Evolutionary conservation across 305 asterid species (phyloP), one percentile per base, ranked within the genome.

Genomic region (Vinca major): DNA sequence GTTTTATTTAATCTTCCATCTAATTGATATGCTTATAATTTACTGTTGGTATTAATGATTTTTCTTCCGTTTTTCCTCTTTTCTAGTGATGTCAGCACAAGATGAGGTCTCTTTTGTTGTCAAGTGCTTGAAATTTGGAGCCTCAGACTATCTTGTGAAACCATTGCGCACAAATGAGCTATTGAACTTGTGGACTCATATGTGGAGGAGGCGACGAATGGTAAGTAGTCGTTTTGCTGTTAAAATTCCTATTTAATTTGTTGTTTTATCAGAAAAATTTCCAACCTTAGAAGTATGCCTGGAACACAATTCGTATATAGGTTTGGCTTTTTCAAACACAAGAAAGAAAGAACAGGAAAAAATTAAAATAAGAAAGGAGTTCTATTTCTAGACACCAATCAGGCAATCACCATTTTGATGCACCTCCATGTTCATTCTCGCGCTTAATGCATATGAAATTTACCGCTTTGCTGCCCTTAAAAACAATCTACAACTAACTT

Each of bases 101-200:
- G 95, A 89, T 73, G 92, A 89, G 77, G 92, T 89, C 58, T 81
- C 95, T 47, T 37, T 89, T 63, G 97, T 91, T 69, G 92, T 91
- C 77, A 91, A 93, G 87, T 89, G 99, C 79, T 86, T 93, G 75
- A 93, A 88, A 80, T 76, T 91, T 71, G 99, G 99, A 76, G 97
- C 99, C 63, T 96, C 97, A 52, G 99, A 93, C 79, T 93, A 93
- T 86, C 99, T 93, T 56, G 97, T 93, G 84, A 93, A 93, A 81
- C 99, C 99, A 61, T 77, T 93, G 66, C 99, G 97, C 56, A 85
- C 93, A 45, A 93, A 87, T 80, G 99, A 93, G 80, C 84, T 93
- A 55, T 80, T 91, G 86, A 93, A 89, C 85, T 83, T 93, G 88
- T 93, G 99, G 99, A 93, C 95, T 70, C 80, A 76, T 65, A 69